Percentiles rank a stretch among this genome's conserved stretches.
phyloP scores from a whole-genome alignment of 1,139 yeast species.

The Saccharomyces hybrid region DNA sequence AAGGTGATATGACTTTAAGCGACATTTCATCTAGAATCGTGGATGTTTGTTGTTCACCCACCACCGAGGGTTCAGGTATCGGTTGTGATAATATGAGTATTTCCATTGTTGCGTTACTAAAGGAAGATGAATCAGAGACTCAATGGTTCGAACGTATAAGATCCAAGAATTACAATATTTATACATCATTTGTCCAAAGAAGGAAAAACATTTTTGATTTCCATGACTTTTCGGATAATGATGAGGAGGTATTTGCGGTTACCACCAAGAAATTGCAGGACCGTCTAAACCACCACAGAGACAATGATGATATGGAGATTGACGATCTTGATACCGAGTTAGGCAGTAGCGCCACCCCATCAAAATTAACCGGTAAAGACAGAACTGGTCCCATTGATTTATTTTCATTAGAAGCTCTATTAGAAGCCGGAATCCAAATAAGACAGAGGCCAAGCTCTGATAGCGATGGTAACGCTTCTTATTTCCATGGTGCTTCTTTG shows the following conservation, averaged over 20 bases:
- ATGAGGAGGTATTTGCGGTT: conserved; percentile 29
- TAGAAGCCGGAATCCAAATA: conserved; percentile 28
- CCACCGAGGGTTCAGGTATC: conserved; percentile 84
- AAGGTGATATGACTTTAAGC: conserved; percentile 50
- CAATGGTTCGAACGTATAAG: conserved; percentile 78
- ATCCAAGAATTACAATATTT: conserved; percentile 41
- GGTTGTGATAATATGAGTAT: conserved; percentile 99
- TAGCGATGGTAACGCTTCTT: conserved; percentile 6
- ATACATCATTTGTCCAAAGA: conserved; percentile 38
- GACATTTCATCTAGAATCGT: conserved; percentile 81
- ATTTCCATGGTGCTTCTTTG: conserved; percentile 29
- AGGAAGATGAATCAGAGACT: conserved; percentile 61
- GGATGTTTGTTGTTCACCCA: conserved; percentile 95
- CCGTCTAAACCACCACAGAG: conserved; percentile 9
- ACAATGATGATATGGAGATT: conserved; percentile 13
- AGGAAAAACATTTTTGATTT: conserved; percentile 34
- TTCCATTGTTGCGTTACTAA: conserved; percentile 77
- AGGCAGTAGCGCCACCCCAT: background rate
- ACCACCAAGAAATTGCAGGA: conserved; percentile 22
- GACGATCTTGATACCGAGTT: conserved; percentile 16
- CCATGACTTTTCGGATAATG: conserved; percentile 29
- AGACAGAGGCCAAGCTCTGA: conserved; percentile 17
- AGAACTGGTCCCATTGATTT: conserved; percentile 16
- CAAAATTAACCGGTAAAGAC: background rate
- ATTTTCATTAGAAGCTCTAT: conserved; percentile 26